phyloP scores from a whole-genome alignment of 352 stramenopile species.

The Halophytophthora polymorphica region DNA sequence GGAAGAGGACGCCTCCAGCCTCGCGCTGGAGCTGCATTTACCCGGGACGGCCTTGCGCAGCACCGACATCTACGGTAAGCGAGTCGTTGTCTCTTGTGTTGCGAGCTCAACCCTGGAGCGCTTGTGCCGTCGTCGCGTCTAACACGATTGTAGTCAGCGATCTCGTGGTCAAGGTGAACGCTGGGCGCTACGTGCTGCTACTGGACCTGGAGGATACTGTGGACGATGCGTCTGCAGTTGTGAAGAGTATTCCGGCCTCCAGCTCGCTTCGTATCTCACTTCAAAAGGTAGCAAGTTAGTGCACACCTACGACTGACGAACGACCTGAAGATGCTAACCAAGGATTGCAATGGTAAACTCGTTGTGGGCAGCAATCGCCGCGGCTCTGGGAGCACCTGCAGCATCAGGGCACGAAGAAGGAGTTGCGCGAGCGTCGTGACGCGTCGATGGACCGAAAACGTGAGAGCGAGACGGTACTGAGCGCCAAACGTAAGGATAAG shows the following conservation, averaged over 20 bases:
- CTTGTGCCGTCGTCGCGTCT: background rate
- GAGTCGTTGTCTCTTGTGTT: no score
- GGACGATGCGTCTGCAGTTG: constrained; percentile 43
- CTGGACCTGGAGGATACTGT: constrained; percentile 61
- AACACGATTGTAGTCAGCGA: constrained; percentile 51
- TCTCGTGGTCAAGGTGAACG: constrained; percentile 79
- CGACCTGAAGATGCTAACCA: no score
- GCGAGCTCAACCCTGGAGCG: background rate
- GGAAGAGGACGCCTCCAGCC: constrained; percentile 46
- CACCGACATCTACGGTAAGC: constrained; percentile 68
- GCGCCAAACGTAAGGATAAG: constrained; percentile 47
- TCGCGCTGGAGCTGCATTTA: constrained; percentile 55
- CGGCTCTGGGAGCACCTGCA: constrained; percentile 46
- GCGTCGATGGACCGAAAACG: constrained; percentile 65
- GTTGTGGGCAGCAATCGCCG: constrained; percentile 8
- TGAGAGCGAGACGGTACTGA: constrained; percentile 33
- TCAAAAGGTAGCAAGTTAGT: constrained; percentile 35
- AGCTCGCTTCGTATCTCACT: constrained; percentile 47
- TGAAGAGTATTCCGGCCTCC: constrained; percentile 40
- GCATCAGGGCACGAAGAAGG: constrained; percentile 33
- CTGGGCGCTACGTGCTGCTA: constrained; percentile 67
- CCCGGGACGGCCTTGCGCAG: constrained; percentile 42
- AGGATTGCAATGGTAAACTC: no score
- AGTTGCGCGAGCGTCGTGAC: constrained; percentile 36
- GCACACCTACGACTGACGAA: no score